A percentile compares a stretch with the other conserved stretches of the same genome.
Conservation (phyloP, 441 rosid genomes). For the Geranium incanum region DNA sequence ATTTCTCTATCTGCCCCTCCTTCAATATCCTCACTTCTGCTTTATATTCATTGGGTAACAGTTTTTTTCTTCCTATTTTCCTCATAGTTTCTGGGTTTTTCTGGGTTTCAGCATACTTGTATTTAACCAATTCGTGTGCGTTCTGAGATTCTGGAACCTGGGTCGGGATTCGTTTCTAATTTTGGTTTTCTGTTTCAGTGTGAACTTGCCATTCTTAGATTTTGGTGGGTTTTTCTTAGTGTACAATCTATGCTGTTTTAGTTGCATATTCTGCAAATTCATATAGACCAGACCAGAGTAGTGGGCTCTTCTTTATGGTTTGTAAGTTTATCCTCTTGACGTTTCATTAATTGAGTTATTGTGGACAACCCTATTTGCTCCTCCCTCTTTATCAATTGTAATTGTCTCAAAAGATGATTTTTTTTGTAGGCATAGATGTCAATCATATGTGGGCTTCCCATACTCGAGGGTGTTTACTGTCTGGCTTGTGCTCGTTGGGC, state of each 20-base stretch:
- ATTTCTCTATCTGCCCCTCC: background rate
- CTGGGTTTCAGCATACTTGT: background rate
- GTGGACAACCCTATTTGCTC: background rate
- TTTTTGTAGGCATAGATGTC: slow-evolving; percentile 45
- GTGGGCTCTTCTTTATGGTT: background rate
- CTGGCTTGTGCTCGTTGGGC: slow-evolving; percentile 71
- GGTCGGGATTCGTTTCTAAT: background rate
- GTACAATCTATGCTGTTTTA: too few species aligned
- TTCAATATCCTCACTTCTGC: background rate
- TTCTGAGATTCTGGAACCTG: background rate
- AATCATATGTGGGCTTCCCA: slow-evolving; percentile 67
- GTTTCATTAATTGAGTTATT: background rate
- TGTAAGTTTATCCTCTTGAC: background rate
- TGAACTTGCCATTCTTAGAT: background rate
- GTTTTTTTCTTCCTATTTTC: background rate
- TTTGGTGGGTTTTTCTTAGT: background rate
- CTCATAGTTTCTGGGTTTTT: background rate
- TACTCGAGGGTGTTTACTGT: slow-evolving; percentile 59
- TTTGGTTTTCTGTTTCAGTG: background rate
- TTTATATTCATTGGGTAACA: too few species aligned
- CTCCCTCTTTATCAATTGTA: background rate
- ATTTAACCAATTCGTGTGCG: background rate
- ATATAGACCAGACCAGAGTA: background rate
- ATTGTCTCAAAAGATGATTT: background rate
- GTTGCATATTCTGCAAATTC: background rate